Conservation (phyloP, 2,329 filamentous ascomycete species). For the Fusarium neocosmosporiellum region DNA sequence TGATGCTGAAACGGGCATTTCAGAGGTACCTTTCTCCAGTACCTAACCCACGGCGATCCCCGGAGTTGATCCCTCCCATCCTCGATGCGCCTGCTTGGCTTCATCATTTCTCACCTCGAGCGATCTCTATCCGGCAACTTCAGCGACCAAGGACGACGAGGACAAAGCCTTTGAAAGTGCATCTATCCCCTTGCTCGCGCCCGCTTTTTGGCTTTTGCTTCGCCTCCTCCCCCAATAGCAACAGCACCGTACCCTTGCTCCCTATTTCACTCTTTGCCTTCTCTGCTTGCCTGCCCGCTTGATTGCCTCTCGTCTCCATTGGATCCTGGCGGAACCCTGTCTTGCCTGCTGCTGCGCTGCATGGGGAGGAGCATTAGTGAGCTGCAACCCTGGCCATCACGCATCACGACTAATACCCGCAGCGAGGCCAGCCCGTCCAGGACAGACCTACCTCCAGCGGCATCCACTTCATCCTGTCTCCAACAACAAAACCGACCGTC, state of each 20-base stretch:
- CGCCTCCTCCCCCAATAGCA: constrained; percentile 1
- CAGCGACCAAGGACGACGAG: background rate
- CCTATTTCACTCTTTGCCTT: background rate
- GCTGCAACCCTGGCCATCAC: constrained; percentile 24
- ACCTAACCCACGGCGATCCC: constrained; percentile 28
- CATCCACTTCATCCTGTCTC: background rate
- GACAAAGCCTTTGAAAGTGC: background rate
- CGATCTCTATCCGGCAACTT: constrained; percentile 6
- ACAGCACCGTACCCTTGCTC: background rate
- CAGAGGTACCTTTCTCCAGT: background rate
- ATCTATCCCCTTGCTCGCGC: background rate
- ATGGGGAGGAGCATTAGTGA: constrained; percentile 1
- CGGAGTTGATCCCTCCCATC: constrained; percentile 19
- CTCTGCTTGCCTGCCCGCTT: background rate
- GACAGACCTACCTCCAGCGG: background rate
- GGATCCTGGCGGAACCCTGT: background rate
- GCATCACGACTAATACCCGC: constrained; percentile 17
- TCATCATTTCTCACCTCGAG: constrained; percentile 34
- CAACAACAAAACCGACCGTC: background rate
- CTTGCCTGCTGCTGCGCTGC: background rate
- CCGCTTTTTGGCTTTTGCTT: constrained; percentile 13
- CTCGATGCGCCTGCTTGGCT: constrained; percentile 13
- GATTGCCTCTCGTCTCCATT: background rate
- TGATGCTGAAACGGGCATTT: constrained; percentile 18
- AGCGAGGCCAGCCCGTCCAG: background rate